Evolutionary conservation across 2,329 filamentous ascomycete species (phyloP), one percentile per base, ranked within the genome.

Genomic region (Aspergillus glaucus): DNA sequence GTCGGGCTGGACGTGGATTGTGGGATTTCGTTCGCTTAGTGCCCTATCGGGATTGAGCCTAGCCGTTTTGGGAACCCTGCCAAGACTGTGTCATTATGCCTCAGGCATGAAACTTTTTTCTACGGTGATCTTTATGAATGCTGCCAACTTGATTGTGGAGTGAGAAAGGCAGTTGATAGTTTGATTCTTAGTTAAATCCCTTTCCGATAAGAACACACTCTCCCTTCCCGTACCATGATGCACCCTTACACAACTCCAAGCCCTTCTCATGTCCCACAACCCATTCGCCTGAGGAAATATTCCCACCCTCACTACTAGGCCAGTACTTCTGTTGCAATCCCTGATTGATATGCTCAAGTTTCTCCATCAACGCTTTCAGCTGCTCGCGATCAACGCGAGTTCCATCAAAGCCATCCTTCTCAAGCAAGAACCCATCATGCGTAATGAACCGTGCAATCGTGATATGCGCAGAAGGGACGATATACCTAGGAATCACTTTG

Each of bases 391-490:
- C 56, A 63, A 54, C 46, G 24, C 47, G 44, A 15, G 43, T 40
- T 17, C 56, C 66, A 4, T 71, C 77, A 34, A 28, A 12, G 5
- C 41, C 19, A n/a, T 77, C 60, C 4, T 59, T 54, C 1, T 65
- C 64, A 34, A 63, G 60, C 36, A 55, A 47, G 50, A 77, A 73
- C 40, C 91, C 88, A 10, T 76, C 72, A 37, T 82, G 78, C 8
- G 76, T 78, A 40, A 95, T 78, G 64, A 93, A 96, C 3, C 92
- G 78, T 0, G 81, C 91, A 49, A 97, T 79, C 0, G 92, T 96
- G 62, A 96, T 79, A 71, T 97, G 92, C 14, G 88, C 89, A 43
- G 87, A 92, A 1, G 91, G 91, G 2, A 95, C 88, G 21, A 91
- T 84, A 65, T 96, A 97, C 49, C 92, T 78, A 46, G 87, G 88